Percentiles rank a stretch among this genome's conserved stretches.
These are phyloP conservation scores for Mayamaea pseudoterrestris DNA, from an alignment of 108 stramenopile species.

Conservation along the genomic window DNA sequence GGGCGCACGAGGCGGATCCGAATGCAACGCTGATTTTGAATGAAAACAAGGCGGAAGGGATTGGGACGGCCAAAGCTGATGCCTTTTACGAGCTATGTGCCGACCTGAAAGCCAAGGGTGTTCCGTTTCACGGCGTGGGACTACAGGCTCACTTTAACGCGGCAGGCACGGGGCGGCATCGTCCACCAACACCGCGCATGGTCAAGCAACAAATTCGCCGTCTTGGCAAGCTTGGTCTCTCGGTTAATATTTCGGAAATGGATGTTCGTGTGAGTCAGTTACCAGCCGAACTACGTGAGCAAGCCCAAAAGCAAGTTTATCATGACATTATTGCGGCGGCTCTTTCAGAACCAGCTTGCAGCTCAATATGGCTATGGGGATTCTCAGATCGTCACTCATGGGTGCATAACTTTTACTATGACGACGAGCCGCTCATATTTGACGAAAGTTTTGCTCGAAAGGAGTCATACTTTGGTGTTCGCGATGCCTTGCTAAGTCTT, in stretches of 20 bases:
- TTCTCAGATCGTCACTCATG: constrained; percentile 85
- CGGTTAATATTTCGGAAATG: constrained; percentile 89
- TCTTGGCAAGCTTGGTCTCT: constrained; percentile 76
- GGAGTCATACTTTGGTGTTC: constrained; percentile 53
- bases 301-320: constrained; percentile 71
- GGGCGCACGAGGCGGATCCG: constrained; percentile 92
- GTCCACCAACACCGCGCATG: constrained; percentile 76
- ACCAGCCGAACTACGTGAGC: constrained; percentile 16
- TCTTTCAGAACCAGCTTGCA: constrained; percentile 74
- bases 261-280: constrained; percentile 77
- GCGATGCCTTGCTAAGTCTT: constrained; percentile 51
- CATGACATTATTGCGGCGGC: constrained; percentile 78
- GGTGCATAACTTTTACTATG: constrained; percentile 78
- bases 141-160: constrained; percentile 87
- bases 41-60: constrained; percentile 88
- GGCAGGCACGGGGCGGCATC: constrained; percentile 52
- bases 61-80: constrained; percentile 61
- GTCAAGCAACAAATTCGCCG: constrained; percentile 82
- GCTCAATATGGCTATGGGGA: constrained; percentile 87
- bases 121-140: constrained; percentile 83
- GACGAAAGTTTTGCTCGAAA: constrained; percentile 58
- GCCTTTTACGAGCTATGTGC: constrained; percentile 72
- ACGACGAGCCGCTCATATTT: constrained; percentile 70
- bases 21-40: constrained; percentile 79
- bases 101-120: constrained; percentile 47